Evolutionary conservation across 1,139 yeast genomes (phyloP), one percentile per base, ranked within the genome.

Genomic region (Hyphopichia fennica): DNA sequence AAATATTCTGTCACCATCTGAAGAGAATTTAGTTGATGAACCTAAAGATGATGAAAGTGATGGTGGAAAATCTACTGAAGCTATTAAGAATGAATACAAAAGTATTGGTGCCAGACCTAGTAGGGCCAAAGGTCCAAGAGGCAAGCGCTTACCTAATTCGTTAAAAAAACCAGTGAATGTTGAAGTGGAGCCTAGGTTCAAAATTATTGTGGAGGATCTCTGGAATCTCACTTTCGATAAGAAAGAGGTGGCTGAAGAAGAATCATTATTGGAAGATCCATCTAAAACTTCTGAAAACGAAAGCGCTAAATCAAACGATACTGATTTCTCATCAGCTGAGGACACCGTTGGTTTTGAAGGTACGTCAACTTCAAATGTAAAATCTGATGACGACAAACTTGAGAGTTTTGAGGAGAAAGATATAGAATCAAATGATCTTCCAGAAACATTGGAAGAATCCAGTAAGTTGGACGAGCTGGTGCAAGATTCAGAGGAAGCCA

Each of bases 111-210:
- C 49, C 22, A 34, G 50, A 30, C 45, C 55, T 1, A 57, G 65
- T 23, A 75, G 96, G 50, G 83, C 84, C 0, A 81, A 69, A 50
- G 96, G 96, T 0, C 96, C 96, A 20, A 75, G 77, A 47, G 91
- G 93, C 0, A 80, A 95, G 46, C 80, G 84, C 50, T 68, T 88
- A 39, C 96, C 96, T 1, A 77, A 77, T 44, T 62, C 68, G n/a
- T 75, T 81, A 17, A 68, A 70, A 33, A 75, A 77, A 13, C 76
- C 79, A 3, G 69, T 75, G 0, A 57, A 51, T 17, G 67, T 75
- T 15, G 74, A 63, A 35, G 44, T 52, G 3, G 54, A 50, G 18
- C 49, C 65, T 1, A 54, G 62, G 28, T 71, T 70, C 45, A 55
- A 57, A 17, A 48, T 71, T 7, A 63, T 60, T 23, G 62, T 63